Evolutionary conservation across 345 rosid genomes (phyloP).

Genomic region (Hirschfeldia incana): DNA sequence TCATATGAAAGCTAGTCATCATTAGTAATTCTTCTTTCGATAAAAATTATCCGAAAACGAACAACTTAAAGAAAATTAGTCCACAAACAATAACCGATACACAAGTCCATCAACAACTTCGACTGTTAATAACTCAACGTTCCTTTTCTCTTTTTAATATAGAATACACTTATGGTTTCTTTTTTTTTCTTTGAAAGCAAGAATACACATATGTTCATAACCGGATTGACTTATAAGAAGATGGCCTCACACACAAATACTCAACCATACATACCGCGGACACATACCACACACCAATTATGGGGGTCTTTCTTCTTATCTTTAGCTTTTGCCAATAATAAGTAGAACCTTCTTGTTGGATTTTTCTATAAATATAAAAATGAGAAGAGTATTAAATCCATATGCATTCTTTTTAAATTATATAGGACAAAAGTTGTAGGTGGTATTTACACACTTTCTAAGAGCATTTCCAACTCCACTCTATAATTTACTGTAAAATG

Average conservation of each 20-base stretch:
- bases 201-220: background rate
- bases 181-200: too few relatives aligned
- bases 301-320: background rate
- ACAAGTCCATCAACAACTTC: too few relatives aligned
- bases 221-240: background rate
- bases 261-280: background rate
- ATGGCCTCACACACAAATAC: background rate
- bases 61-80: too few relatives aligned
- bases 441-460: background rate
- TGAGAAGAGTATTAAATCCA: background rate
- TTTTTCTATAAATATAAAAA: background rate
- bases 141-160: too few relatives aligned
- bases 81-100: too few relatives aligned
- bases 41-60: too few relatives aligned
- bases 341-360: background rate
- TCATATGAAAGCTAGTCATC: background rate
- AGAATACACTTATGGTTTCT: too few relatives aligned
- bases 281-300: background rate
- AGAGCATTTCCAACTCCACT: too few relatives aligned
- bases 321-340: background rate
- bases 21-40: background rate
- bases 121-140: too few relatives aligned
- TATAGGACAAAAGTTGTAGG: slow-evolving; percentile 25
- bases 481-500: too few relatives aligned
- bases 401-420: slow-evolving; percentile 4